These are phyloP conservation scores for Raffaelea albimanens DNA, from an alignment of 2,329 filamentous ascomycete species.

Conservation along the genomic window DNA sequence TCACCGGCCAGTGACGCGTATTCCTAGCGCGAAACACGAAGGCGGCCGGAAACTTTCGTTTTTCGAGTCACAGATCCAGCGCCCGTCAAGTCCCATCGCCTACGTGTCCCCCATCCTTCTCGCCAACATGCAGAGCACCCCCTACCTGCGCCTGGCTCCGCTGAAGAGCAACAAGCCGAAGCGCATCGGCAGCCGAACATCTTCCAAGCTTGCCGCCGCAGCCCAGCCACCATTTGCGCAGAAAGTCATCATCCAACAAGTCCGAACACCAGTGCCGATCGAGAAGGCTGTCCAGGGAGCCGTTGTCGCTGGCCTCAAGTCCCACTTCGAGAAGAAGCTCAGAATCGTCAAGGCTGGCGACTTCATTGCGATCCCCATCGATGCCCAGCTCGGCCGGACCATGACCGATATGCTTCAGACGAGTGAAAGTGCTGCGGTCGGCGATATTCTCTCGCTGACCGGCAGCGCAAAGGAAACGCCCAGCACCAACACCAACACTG, in stretches of 20 bases:
- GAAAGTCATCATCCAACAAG: conserved; percentile 80
- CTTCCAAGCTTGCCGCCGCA: conserved; percentile 45
- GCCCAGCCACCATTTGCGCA: conserved; percentile 50
- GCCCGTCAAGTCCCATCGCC: conserved; percentile 46
- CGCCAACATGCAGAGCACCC: conserved; percentile 71
- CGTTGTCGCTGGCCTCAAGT: conserved; percentile 77
- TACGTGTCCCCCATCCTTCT: conserved; percentile 82
- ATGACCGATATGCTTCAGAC: conserved; percentile 60
- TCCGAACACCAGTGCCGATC: conserved; percentile 80
- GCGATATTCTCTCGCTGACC: conserved; percentile 55
- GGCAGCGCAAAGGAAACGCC: conserved; percentile 18
- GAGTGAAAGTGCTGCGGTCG: conserved; percentile 55
- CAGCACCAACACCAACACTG: background rate
- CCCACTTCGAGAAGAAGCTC: conserved; percentile 74
- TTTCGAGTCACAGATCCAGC: conserved; percentile 59
- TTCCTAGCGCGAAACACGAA: conserved; percentile 43
- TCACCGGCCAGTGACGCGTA: conserved; percentile 49
- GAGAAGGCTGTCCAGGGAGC: conserved; percentile 79
- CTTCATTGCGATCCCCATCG: conserved; percentile 78
- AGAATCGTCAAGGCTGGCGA: conserved; percentile 81
- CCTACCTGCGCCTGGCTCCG: conserved; percentile 70
- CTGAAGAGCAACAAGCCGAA: conserved; percentile 23
- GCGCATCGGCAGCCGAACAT: conserved; percentile 9
- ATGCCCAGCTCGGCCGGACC: conserved; percentile 72
- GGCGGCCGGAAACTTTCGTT: conserved; percentile 48